Evolutionary conservation across 768 basidiomycete species (phyloP).

Genomic region (Candolleomyces aberdarensis): DNA sequence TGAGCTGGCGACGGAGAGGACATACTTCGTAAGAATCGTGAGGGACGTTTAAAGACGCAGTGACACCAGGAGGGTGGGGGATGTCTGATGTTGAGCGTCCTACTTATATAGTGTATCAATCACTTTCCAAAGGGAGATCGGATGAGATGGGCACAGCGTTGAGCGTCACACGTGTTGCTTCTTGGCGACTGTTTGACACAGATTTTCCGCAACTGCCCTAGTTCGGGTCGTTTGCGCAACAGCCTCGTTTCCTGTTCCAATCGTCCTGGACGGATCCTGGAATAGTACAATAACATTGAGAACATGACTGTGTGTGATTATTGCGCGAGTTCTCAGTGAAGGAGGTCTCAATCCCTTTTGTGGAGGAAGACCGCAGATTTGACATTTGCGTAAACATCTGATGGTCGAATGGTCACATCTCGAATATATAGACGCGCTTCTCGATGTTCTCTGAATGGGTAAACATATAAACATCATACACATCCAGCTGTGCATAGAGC

Average conservation of each 20-base stretch:
- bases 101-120: constrained; percentile 7
- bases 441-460: too few relatives aligned
- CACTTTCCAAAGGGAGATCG: constrained; percentile 7
- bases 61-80: constrained; percentile 27
- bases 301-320: too few relatives aligned
- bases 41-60: constrained; percentile 11
- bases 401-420: too few relatives aligned
- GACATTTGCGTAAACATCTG: too few relatives aligned
- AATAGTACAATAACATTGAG: too few relatives aligned
- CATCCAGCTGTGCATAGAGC: too few relatives aligned
- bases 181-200: neutral
- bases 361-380: too few relatives aligned
- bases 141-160: neutral
- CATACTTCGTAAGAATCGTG: constrained; percentile 12
- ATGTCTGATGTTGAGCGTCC: neutral
- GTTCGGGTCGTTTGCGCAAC: neutral
- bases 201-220: too few relatives aligned
- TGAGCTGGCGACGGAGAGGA: neutral
- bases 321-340: too few relatives aligned
- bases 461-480: too few relatives aligned
- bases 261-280: neutral
- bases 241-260: neutral
- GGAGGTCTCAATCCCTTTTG: too few relatives aligned
- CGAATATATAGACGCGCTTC: too few relatives aligned
- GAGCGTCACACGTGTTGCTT: neutral